Evolutionary conservation across 805 yeast genomes (phyloP).

Genomic region (Myxozyma melibiosi): DNA sequence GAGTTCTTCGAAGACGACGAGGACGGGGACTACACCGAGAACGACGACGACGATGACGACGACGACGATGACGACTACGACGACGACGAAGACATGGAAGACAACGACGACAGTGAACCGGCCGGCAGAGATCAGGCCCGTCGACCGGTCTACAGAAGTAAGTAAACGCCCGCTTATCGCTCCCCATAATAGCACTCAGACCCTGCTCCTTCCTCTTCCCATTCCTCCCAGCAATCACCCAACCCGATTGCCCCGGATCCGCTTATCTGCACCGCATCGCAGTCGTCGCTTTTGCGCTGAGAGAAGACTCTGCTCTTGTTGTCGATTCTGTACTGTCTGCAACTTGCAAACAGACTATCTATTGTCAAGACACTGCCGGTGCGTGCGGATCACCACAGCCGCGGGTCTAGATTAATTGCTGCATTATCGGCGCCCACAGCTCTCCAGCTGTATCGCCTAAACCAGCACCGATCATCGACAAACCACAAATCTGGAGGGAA

Average conservation of each 20-base stretch:
- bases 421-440: neutral
- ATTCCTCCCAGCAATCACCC: constrained; percentile 1
- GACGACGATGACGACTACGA: constrained; percentile 16
- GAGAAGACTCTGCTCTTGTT: too few species aligned
- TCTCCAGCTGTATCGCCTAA: neutral
- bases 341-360: too few species aligned
- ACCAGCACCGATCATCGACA: neutral
- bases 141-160: constrained; percentile 5
- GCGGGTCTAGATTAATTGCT: neutral
- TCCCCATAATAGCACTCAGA: constrained; percentile 10
- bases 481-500: neutral
- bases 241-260: neutral
- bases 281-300: too few species aligned
- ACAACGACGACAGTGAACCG: constrained; percentile 5
- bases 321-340: too few species aligned
- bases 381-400: neutral
- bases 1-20: constrained; percentile 1
- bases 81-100: constrained; percentile 8
- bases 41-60: constrained; percentile 22
- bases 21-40: too few species aligned
- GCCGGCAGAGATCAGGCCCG: constrained; percentile 22
- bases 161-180: constrained; percentile 4
- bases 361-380: too few species aligned
- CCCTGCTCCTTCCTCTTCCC: neutral
- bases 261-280: neutral